Conservation (phyloP, 1,284 basidiomycete genomes). For the Uromyces viciae-fabae region DNA sequence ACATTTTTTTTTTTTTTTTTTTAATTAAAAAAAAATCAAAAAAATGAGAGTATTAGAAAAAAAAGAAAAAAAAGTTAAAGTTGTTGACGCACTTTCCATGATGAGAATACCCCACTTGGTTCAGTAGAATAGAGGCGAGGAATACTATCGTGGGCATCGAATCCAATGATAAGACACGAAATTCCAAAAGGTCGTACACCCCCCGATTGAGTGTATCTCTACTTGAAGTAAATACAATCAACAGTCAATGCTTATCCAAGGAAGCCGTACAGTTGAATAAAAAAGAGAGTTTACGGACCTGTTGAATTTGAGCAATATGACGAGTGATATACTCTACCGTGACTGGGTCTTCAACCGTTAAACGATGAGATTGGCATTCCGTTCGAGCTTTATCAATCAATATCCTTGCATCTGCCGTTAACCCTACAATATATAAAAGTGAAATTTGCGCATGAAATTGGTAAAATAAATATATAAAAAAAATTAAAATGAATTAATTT, state of each 20-base stretch:
- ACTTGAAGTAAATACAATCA: slow-evolving; percentile 30
- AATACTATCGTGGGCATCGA: slow-evolving; percentile 79
- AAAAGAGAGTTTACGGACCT: slow-evolving; percentile 61
- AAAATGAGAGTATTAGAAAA: too few relatives aligned
- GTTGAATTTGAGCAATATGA: slow-evolving; percentile 95
- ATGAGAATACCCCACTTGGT: slow-evolving; percentile 94
- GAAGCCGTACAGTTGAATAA: neutral
- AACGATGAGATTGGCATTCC: slow-evolving; percentile 94
- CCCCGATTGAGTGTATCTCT: slow-evolving; percentile 98
- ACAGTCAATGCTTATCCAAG: neutral
- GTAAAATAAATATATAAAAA: neutral
- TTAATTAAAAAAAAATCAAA: too few relatives aligned
- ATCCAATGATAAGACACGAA: slow-evolving; percentile 92
- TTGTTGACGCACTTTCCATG: slow-evolving; percentile 77
- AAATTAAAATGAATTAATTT: neutral
- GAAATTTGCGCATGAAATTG: slow-evolving; percentile 25
- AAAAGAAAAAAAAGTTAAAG: neutral
- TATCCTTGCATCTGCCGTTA: slow-evolving; percentile 95
- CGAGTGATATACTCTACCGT: slow-evolving; percentile 98
- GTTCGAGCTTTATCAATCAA: slow-evolving; percentile 96
- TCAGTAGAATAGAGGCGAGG: slow-evolving; percentile 95
- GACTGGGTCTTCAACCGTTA: slow-evolving; percentile 97
- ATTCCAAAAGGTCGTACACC: slow-evolving; percentile 98
- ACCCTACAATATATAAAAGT: slow-evolving; percentile 61
- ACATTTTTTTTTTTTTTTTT: neutral